Conservation (phyloP, 1,284 basidiomycete genomes). For the Crucibulum parvulum region DNA sequence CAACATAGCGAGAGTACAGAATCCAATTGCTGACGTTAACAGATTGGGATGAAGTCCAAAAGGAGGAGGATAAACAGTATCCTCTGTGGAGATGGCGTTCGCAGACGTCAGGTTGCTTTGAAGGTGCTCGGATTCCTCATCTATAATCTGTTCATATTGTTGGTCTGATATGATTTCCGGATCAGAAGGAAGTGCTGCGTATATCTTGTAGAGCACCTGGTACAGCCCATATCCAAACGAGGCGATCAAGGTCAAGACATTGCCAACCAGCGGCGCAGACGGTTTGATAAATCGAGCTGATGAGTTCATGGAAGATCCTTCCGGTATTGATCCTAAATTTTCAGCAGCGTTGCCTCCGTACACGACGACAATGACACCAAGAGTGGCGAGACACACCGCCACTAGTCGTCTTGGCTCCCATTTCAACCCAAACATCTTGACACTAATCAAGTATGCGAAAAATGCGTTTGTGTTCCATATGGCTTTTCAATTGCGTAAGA, state of each 20-base stretch:
- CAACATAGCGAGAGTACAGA: slow-evolving; percentile 68
- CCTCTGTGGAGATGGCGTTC: slow-evolving; percentile 14
- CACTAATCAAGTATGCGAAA: slow-evolving; percentile 79
- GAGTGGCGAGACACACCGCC: slow-evolving; percentile 78
- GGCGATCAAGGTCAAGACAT: slow-evolving; percentile 73
- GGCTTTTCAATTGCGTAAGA: slow-evolving; percentile 39
- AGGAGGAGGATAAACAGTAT: slow-evolving; percentile 61
- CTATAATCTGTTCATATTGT: slow-evolving; percentile 53
- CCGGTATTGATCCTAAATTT: slow-evolving; percentile 16
- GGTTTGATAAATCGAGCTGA: slow-evolving; percentile 29
- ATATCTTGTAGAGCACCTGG: slow-evolving; percentile 84
- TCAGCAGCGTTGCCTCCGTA: slow-evolving; percentile 68
- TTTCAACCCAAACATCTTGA: slow-evolving; percentile 61
- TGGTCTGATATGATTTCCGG: slow-evolving; percentile 51
- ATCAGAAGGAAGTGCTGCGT: slow-evolving; percentile 69
- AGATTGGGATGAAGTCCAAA: slow-evolving; percentile 84
- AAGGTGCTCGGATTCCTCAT: slow-evolving; percentile 30
- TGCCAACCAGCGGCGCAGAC: slow-evolving; percentile 73
- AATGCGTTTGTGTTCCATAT: slow-evolving; percentile 89
- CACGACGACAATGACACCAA: slow-evolving; percentile 76
- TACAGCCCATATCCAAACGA: slow-evolving; percentile 76
- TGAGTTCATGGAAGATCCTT: slow-evolving; percentile 11
- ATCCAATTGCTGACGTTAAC: slow-evolving; percentile 71
- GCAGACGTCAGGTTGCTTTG: too few relatives aligned
- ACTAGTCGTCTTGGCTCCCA: slow-evolving; percentile 70